phyloP scores from a whole-genome alignment of 257 asterid species.

The Henckelia pumila region DNA sequence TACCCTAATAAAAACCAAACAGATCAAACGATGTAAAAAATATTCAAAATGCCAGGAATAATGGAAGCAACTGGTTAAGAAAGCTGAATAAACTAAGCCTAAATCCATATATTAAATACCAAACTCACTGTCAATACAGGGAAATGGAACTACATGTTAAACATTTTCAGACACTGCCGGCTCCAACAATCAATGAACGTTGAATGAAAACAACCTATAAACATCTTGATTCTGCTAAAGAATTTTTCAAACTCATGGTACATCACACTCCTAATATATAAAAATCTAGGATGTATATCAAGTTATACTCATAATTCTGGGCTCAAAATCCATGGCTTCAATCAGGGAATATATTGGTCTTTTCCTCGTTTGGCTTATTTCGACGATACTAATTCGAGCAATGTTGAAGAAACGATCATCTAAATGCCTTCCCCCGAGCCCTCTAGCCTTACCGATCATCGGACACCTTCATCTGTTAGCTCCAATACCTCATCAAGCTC shows the following conservation, averaged over 20 bases:
- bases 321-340: slow-evolving; percentile 36
- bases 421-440: slow-evolving; percentile 54
- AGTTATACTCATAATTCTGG: not conserved
- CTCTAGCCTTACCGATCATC: slow-evolving; percentile 54
- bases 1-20: not conserved
- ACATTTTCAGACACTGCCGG: not conserved
- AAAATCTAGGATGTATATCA: slow-evolving; percentile 6
- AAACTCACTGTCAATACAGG: not conserved
- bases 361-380: slow-evolving; percentile 45
- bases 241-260: not conserved
- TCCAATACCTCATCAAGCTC: slow-evolving; percentile 79
- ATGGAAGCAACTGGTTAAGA: not conserved
- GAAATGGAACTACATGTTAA: no score
- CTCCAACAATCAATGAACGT: not conserved
- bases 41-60: not conserved
- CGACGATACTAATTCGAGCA: slow-evolving; percentile 35
- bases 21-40: no score
- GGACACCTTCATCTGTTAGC: slow-evolving; percentile 77
- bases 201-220: not conserved
- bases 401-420: slow-evolving; percentile 23
- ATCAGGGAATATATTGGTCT: slow-evolving; percentile 29
- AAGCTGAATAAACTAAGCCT: not conserved
- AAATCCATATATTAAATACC: not conserved
- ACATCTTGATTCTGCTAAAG: not conserved
- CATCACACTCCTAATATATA: not conserved